These are phyloP conservation scores for Jatropha curcas DNA, from an alignment of 345 rosid species.

Conservation along the genomic window DNA sequence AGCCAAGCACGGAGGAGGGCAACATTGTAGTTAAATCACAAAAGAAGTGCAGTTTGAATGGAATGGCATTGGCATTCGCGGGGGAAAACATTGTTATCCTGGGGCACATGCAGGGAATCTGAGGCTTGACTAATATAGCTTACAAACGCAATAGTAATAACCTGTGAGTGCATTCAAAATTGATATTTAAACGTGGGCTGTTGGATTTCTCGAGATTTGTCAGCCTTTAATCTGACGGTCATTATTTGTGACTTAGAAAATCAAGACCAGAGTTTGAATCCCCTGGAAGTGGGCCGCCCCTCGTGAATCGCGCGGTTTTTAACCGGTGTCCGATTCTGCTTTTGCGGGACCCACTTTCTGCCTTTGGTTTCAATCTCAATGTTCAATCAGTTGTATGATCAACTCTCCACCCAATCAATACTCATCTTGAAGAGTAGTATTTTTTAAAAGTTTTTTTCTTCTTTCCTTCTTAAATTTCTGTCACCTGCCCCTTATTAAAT, in stretches of 20 bases:
- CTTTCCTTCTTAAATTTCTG: background rate
- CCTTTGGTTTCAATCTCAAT: background rate
- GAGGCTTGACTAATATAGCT: background rate
- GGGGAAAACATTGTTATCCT: background rate
- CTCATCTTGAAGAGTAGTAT: background rate
- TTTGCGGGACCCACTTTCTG: background rate
- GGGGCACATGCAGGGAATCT: background rate
- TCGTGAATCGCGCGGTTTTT: slow-evolving; percentile 36
- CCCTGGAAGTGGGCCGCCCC: background rate
- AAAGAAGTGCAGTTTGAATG: background rate
- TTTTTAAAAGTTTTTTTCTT: background rate
- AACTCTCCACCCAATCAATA: background rate
- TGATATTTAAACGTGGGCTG: slow-evolving; percentile 28
- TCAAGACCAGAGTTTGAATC: background rate
- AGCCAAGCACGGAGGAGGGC: background rate
- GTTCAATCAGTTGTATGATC: background rate
- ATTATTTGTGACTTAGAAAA: background rate
- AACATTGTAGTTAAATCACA: background rate
- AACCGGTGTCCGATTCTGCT: background rate
- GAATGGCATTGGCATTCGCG: background rate
- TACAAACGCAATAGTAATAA: background rate
- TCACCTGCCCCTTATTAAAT: background rate
- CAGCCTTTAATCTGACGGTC: slow-evolving; percentile 27
- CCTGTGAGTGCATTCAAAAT: slow-evolving; percentile 18
- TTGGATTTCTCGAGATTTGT: slow-evolving; percentile 34